A percentile compares a stretch with the other conserved stretches of the same genome.
Evolutionary conservation across 257 asterid genomes (phyloP).

Genomic region (Solanum chaucha): DNA sequence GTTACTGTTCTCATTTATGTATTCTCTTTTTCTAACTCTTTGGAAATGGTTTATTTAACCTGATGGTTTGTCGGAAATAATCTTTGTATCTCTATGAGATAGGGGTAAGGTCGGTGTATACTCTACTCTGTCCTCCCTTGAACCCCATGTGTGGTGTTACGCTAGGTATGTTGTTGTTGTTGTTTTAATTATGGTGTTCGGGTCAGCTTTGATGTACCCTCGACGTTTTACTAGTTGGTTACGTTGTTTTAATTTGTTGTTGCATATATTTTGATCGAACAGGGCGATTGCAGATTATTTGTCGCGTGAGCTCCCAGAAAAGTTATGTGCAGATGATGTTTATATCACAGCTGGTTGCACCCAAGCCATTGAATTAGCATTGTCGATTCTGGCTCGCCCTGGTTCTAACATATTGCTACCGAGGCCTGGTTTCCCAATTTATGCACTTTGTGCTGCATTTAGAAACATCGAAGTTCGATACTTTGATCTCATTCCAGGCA

Average conservation of each 20-base stretch:
- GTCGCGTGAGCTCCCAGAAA: constrained; percentile 55
- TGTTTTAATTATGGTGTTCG: background rate
- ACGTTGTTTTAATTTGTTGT: background rate
- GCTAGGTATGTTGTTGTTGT: background rate
- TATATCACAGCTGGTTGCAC: constrained; percentile 80
- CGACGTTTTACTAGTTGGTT: background rate
- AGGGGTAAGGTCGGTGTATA: background rate
- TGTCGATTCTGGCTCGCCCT: constrained; percentile 55
- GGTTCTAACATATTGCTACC: constrained; percentile 72
- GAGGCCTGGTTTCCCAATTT: constrained; percentile 77
- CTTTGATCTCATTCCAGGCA: constrained; percentile 51
- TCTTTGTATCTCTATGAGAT: background rate
- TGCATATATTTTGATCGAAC: constrained; percentile 1
- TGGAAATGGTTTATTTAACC: background rate
- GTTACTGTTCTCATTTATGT: background rate
- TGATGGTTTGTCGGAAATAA: background rate
- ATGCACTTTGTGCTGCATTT: constrained; percentile 60
- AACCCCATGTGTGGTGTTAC: background rate
- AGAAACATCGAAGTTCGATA: constrained; percentile 53
- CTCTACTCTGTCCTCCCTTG: background rate
- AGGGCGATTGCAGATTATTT: constrained; percentile 75
- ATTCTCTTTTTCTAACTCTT: background rate
- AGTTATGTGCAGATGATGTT: constrained; percentile 50
- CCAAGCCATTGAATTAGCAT: constrained; percentile 67
- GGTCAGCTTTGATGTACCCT: background rate